A percentile compares a stretch with the other conserved stretches of the same genome.
Conservation (phyloP, 371 early-diverging fungal genomes). For the Haplosporangium sp. region DNA sequence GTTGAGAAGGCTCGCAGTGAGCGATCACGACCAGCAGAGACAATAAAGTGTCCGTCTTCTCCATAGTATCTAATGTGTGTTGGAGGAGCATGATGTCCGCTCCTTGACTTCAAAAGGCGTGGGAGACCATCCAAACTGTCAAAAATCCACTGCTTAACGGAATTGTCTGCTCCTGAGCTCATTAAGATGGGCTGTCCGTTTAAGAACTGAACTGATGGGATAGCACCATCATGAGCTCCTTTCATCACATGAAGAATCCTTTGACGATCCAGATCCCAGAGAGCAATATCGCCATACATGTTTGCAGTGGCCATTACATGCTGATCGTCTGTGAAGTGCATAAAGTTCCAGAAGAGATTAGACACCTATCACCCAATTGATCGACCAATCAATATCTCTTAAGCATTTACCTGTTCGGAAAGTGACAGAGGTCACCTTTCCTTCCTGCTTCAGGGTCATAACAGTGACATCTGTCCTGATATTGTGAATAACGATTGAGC, state of each 20-base stretch:
- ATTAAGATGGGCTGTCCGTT: slow-evolving; percentile 87
- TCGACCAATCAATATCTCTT: not conserved
- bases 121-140: slow-evolving; percentile 86
- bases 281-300: slow-evolving; percentile 87
- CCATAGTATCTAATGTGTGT: slow-evolving; percentile 82
- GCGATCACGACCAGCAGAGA: slow-evolving; percentile 88
- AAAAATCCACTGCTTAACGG: slow-evolving; percentile 96
- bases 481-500: slow-evolving; percentile 87
- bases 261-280: slow-evolving; percentile 92
- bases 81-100: slow-evolving; percentile 92
- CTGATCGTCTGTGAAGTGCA: slow-evolving; percentile 66
- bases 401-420: slow-evolving; percentile 81
- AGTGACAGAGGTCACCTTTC: slow-evolving; percentile 86
- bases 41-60: slow-evolving; percentile 72
- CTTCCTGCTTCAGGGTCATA: slow-evolving; percentile 84
- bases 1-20: slow-evolving; percentile 84
- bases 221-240: slow-evolving; percentile 84
- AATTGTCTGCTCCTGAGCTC: slow-evolving; percentile 91
- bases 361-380: not conserved
- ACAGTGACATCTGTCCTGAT: slow-evolving; percentile 81
- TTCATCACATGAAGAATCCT: slow-evolving; percentile 81
- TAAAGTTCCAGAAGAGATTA: not conserved
- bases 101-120: slow-evolving; percentile 81
- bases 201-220: slow-evolving; percentile 84
- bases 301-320: slow-evolving; percentile 91